A percentile compares a stretch with the other conserved stretches of the same genome.
Evolutionary conservation across 768 basidiomycete genomes (phyloP).

Genomic region (Leccinum uliginosum): DNA sequence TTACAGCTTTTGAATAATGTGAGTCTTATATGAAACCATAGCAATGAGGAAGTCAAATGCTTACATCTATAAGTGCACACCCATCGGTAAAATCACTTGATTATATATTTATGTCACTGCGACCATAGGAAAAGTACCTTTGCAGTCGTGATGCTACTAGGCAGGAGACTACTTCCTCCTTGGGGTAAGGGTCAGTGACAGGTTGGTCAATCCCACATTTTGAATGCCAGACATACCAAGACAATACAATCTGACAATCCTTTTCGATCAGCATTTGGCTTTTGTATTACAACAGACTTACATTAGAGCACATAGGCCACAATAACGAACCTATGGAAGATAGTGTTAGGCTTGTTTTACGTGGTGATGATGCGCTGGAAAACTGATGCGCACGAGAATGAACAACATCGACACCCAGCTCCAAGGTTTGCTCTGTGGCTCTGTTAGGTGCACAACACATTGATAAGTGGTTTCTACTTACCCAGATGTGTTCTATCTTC

Average conservation of each 20-base stretch:
- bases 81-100: background rate
- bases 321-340: background rate
- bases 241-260: background rate
- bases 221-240: background rate
- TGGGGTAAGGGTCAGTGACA: background rate
- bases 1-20: background rate
- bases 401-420: constrained; percentile 1
- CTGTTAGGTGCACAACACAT: background rate
- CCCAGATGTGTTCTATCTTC: constrained; percentile 9
- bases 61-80: background rate
- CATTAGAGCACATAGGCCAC: background rate
- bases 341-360: background rate
- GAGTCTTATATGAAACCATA: background rate
- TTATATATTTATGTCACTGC: too few relatives aligned
- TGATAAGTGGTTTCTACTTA: background rate
- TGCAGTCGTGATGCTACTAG: background rate
- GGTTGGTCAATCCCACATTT: background rate
- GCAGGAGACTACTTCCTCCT: background rate
- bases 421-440: background rate
- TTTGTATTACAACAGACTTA: background rate
- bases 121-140: background rate
- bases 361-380: background rate
- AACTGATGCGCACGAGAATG: background rate
- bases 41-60: background rate
- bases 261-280: too few relatives aligned